Evolutionary conservation across 2,329 filamentous ascomycete genomes (phyloP).

Genomic region (Aspergillus pseudotamarii): DNA sequence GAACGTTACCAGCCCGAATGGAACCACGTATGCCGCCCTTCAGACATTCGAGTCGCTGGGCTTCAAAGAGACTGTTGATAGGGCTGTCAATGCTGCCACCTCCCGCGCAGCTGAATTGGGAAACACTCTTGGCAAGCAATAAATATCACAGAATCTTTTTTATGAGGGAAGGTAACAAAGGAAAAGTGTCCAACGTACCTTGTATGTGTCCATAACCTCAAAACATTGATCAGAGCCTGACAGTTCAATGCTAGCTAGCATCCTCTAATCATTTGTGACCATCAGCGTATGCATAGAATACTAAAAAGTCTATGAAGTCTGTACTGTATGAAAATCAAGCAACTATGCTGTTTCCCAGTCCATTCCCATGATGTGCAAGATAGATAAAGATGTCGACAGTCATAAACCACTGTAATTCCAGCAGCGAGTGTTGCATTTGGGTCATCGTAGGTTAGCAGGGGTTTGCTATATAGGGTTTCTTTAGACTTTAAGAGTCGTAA

Average conservation of each 20-base stretch:
- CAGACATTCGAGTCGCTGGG: conserved; percentile 33
- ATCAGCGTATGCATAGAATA: neutral
- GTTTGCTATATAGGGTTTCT: no score
- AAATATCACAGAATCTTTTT: neutral
- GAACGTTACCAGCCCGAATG: conserved; percentile 41
- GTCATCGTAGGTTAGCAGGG: no score
- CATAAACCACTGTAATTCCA: no score
- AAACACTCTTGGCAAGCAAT: conserved; percentile 24
- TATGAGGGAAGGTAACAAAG: neutral
- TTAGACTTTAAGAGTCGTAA: no score
- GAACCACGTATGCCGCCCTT: conserved; percentile 37
- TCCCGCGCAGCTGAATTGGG: conserved; percentile 35
- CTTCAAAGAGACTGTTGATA: conserved; percentile 35
- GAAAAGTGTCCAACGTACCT: neutral
- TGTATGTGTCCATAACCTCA: neutral
- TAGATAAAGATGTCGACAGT: no score
- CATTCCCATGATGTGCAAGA: neutral
- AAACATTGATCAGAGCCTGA: neutral
- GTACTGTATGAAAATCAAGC: neutral
- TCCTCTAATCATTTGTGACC: neutral
- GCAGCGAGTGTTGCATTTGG: no score
- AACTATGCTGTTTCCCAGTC: neutral
- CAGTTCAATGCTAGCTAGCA: neutral
- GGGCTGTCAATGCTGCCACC: conserved; percentile 37
- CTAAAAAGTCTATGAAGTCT: neutral